Conservation (phyloP, 306 rosid species). For the Rubus idaeus region DNA sequence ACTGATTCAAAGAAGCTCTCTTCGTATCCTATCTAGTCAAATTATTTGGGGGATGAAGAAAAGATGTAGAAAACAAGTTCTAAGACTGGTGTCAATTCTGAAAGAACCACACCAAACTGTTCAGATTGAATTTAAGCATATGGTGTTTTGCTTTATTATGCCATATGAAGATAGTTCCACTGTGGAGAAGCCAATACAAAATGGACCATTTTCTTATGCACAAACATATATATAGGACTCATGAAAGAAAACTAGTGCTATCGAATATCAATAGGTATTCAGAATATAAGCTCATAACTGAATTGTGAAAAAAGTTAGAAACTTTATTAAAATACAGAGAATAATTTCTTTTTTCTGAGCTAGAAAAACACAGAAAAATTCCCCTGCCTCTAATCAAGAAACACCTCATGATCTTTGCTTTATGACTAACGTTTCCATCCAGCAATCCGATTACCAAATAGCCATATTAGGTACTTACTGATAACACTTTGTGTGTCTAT, state of each 20-base stretch:
- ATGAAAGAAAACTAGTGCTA: background rate
- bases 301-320: background rate
- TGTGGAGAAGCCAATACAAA: background rate
- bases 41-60: background rate
- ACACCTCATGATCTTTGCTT: too few species aligned
- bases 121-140: background rate
- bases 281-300: background rate
- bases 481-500: too few species aligned
- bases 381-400: too few species aligned
- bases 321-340: background rate
- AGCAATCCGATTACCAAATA: too few species aligned
- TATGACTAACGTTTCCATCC: too few species aligned
- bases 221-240: background rate
- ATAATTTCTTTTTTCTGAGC: too few species aligned
- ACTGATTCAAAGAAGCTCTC: background rate
- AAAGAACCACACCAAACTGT: background rate
- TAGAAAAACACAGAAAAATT: too few species aligned
- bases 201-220: background rate
- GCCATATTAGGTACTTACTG: too few species aligned
- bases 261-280: background rate
- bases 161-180: too few species aligned
- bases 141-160: too few species aligned
- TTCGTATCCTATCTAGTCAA: too few species aligned
- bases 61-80: background rate
- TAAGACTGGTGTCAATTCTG: background rate